These are phyloP conservation scores for Fusarium sp. DNA, from an alignment of 2,329 filamentous ascomycete species.

Conservation along the genomic window DNA sequence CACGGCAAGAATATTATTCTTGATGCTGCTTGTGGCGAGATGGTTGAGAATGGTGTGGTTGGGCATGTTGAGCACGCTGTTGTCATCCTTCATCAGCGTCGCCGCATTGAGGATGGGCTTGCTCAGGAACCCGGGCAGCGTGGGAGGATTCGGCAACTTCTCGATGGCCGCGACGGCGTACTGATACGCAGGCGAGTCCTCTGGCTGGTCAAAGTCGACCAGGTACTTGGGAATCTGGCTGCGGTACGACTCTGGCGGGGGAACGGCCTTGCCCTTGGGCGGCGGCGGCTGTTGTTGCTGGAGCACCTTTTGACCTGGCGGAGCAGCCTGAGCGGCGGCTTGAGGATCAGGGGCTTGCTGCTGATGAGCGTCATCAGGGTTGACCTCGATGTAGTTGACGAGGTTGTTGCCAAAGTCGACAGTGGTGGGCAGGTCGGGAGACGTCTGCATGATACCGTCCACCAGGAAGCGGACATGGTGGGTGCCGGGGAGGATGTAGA, in stretches of 20 bases:
- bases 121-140: conserved; percentile 88
- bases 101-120: conserved; percentile 95
- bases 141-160: conserved; percentile 85
- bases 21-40: conserved; percentile 96
- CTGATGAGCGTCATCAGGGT: conserved; percentile 72
- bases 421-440: conserved; percentile 87
- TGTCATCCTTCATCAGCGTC: conserved; percentile 96
- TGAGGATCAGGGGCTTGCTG: conserved; percentile 44
- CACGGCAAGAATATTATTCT: conserved; percentile 93
- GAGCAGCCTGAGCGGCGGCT: conserved; percentile 13
- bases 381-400: conserved; percentile 98
- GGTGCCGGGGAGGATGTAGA: conserved; percentile 90
- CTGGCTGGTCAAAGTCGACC: conserved; percentile 85
- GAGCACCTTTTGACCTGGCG: not conserved
- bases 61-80: conserved; percentile 94
- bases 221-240: conserved; percentile 85
- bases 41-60: conserved; percentile 98
- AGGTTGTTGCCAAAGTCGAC: conserved; percentile 98
- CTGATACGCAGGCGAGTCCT: conserved; percentile 80
- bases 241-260: conserved; percentile 72
- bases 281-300: not conserved
- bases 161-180: conserved; percentile 80
- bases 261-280: conserved; percentile 66
- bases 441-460: conserved; percentile 92
- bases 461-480: conserved; percentile 98